These are phyloP conservation scores for Ascochyta rabiei DNA, from an alignment of 2,329 filamentous ascomycete species.

Conservation along the genomic window DNA sequence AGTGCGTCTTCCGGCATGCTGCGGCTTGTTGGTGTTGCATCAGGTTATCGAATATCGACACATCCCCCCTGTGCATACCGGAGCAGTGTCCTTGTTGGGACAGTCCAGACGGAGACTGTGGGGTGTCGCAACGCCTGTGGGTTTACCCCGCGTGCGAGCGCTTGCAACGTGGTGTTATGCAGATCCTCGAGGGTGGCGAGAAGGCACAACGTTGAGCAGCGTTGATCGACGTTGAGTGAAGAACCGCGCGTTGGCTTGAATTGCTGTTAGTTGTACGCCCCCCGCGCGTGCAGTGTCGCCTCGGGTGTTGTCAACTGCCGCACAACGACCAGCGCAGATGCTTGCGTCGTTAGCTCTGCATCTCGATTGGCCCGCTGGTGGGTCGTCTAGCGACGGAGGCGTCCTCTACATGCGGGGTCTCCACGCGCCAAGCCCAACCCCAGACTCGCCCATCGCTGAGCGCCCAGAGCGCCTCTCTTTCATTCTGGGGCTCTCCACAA, in stretches of 20 bases:
- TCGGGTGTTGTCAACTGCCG: conserved; percentile 17
- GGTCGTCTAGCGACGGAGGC: conserved; percentile 12
- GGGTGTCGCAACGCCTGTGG: conserved; percentile 9
- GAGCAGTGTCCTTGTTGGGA: conserved; percentile 17
- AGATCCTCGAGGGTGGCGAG: conserved; percentile 6
- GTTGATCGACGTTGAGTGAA: conserved; percentile 17
- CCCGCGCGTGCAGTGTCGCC: conserved; percentile 11
- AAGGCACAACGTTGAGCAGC: background rate
- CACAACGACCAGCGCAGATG: conserved; percentile 4
- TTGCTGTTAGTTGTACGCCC: conserved; percentile 5
- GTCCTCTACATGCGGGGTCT: conserved; percentile 34
- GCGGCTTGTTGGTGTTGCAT: conserved; percentile 17
- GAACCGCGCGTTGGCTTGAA: conserved; percentile 10
- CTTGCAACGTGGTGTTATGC: conserved; percentile 13
- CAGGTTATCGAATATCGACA: conserved; percentile 14
- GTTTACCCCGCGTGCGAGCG: conserved; percentile 21
- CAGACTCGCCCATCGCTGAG: conserved; percentile 19
- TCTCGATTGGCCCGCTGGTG: conserved; percentile 25
- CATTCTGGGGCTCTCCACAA: conserved; percentile 16
- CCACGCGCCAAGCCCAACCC: conserved; percentile 37
- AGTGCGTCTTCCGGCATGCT: conserved; percentile 16
- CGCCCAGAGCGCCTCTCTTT: conserved; percentile 18
- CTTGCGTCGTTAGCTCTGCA: conserved; percentile 1
- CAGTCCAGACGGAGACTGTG: conserved; percentile 16
- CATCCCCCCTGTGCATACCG: conserved; percentile 6